Evolutionary conservation across 495 filamentous ascomycete species (phyloP), one percentile per base, ranked within the genome.

Genomic region (Hyaloscypha bicolor): DNA sequence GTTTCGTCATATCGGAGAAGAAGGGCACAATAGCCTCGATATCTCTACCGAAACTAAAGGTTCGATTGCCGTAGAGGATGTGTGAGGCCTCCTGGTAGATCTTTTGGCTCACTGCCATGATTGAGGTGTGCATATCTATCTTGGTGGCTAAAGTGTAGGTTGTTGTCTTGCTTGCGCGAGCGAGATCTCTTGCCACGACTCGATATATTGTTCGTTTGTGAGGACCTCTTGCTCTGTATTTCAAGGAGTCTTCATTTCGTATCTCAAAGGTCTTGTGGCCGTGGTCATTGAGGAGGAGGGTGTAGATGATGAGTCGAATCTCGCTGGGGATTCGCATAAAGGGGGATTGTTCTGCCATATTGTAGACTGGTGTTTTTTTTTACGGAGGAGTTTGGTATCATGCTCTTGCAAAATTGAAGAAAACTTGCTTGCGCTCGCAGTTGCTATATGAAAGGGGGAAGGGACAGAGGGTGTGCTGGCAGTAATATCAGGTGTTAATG

Each of bases 11-110:
- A 71, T 87, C 85, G 16, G 73, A 75, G 62, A 86, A 77, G 74
- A 87, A 87, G 9, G 84, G 82, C n/a, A 80, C 74, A 14, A 85
- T 77, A 51, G 84, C 79, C 70, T 86, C 85, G 69, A 87, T 73
- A 70, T 84, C 74, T 62, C 74, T 74, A 32, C 77, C 79, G 72
- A 88, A 87, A 66, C 79, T 77, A 73, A 88, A 86, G 3, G 74
- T 75, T 68, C 84, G 81, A n/a, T 69, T 67, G 16, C 73, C 73
- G 72, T 88, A 88, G 31, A 88, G 74, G 1, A 83, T n/a, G 29
- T 77, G 71, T 30, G 79, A 70, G 21, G 79, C 79, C 73, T 88
- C 85, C 39, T 70, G 68, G 73, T 86, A 75, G 55, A 83, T 78
- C 59, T 78, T 77, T 22, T 72, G 76, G 74, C 74, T 82, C 6